A percentile compares a stretch with the other conserved stretches of the same genome.
These are phyloP conservation scores for Mortierella hygrophila DNA, from an alignment of 192 early-diverging fungal species.

Conservation along the genomic window DNA sequence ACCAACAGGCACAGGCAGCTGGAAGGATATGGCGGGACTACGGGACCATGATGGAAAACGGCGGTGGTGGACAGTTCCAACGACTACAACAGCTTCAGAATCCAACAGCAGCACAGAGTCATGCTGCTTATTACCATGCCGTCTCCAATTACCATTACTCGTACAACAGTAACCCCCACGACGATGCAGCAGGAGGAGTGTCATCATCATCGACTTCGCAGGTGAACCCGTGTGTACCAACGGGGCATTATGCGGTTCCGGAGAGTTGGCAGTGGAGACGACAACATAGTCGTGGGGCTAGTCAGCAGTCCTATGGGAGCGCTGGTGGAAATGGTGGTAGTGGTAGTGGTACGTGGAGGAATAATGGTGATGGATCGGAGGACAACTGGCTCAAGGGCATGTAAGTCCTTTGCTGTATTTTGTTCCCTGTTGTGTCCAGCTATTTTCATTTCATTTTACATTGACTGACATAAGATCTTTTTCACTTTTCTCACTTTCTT, in stretches of 20 bases:
- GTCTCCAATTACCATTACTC: slow-evolving; percentile 48
- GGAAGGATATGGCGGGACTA: slow-evolving; percentile 49
- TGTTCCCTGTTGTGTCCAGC: not conserved
- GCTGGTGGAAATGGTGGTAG: not conserved
- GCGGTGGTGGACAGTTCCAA: not conserved
- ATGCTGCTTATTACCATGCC: slow-evolving; percentile 55
- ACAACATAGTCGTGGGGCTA: slow-evolving; percentile 13
- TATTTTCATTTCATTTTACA: not conserved
- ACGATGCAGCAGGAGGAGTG: not conserved
- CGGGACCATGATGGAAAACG: slow-evolving; percentile 18
- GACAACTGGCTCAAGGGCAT: slow-evolving; percentile 42
- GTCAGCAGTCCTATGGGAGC: slow-evolving; percentile 30
- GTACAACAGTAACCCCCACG: not conserved
- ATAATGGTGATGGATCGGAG: not conserved
- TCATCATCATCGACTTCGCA: not conserved
- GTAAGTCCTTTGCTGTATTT: slow-evolving; percentile 16
- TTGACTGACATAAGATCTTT: not conserved
- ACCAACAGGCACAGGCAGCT: slow-evolving; percentile 20
- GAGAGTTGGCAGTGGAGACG: slow-evolving; percentile 19
- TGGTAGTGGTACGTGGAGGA: not conserved
- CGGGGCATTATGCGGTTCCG: slow-evolving; percentile 18
- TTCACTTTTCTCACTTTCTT: slow-evolving; percentile 8
- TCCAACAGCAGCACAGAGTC: slow-evolving; percentile 26
- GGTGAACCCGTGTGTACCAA: slow-evolving; percentile 7
- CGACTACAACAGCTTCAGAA: slow-evolving; percentile 4